These are phyloP conservation scores for Arthrinium phaeospermum DNA, from an alignment of 2,329 filamentous ascomycete species.

Conservation along the genomic window DNA sequence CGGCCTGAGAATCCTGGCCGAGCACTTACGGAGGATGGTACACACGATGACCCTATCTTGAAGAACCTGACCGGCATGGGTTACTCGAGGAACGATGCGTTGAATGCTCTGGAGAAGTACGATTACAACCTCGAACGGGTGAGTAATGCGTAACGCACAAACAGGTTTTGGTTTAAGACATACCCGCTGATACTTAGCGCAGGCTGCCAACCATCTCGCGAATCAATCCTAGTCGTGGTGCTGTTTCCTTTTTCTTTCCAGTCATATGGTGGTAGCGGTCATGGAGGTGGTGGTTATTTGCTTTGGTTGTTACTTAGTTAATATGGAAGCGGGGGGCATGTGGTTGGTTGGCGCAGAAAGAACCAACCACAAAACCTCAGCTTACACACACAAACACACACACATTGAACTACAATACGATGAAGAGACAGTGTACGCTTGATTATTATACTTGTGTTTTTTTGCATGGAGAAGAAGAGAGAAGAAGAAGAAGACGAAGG, in stretches of 20 bases:
- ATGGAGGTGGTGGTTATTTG: background rate
- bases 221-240: conserved; percentile 16
- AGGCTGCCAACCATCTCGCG: conserved; percentile 22
- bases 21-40: conserved; percentile 73
- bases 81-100: conserved; percentile 74
- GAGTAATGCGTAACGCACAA: conserved; percentile 42
- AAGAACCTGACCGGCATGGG: conserved; percentile 92
- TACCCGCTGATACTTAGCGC: background rate
- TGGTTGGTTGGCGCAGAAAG: background rate
- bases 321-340: background rate
- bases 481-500: background rate
- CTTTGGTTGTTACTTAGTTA: conserved; percentile 1
- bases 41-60: conserved; percentile 89
- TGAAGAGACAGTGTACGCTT: background rate
- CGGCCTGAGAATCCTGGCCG: conserved; percentile 54
- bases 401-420: background rate
- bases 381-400: background rate
- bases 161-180: background rate
- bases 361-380: background rate
- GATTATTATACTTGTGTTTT: background rate
- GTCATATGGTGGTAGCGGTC: background rate
- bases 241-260: background rate
- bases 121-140: conserved; percentile 97
- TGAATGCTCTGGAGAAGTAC: conserved; percentile 87
- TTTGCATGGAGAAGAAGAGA: background rate